A percentile compares a stretch with the other conserved stretches of the same genome.
Conservation (phyloP, 495 filamentous ascomycete species). For the Podospora anserina region DNA sequence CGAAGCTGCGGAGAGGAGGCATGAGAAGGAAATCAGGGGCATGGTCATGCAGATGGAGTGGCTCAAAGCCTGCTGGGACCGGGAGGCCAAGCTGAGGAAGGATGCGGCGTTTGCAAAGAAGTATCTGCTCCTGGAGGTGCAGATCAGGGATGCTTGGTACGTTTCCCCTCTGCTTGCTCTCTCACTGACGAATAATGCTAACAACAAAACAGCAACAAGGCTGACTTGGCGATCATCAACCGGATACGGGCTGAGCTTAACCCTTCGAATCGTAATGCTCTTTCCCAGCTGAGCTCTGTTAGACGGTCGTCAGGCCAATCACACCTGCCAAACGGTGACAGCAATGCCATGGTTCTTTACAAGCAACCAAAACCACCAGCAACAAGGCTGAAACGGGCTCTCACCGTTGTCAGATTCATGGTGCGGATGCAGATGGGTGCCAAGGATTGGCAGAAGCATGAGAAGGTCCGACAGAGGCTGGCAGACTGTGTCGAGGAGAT, state of each 20-base stretch:
- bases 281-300: slow-evolving; percentile 22
- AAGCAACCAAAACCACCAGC: slow-evolving; percentile 9
- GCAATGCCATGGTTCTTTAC: background rate
- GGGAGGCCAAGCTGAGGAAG: slow-evolving; percentile 75
- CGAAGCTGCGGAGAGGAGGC: slow-evolving; percentile 56
- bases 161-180: slow-evolving; percentile 37
- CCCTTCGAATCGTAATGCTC: slow-evolving; percentile 29
- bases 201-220: slow-evolving; percentile 68
- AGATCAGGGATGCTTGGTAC: slow-evolving; percentile 81
- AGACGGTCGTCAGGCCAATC: slow-evolving; percentile 1
- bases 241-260: slow-evolving; percentile 58
- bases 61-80: slow-evolving; percentile 70
- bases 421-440: slow-evolving; percentile 44
- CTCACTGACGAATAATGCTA: slow-evolving; percentile 4
- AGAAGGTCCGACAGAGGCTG: slow-evolving; percentile 38
- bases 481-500: slow-evolving; percentile 39
- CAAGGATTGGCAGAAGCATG: slow-evolving; percentile 38
- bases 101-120: slow-evolving; percentile 78
- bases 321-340: slow-evolving; percentile 2
- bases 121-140: slow-evolving; percentile 73
- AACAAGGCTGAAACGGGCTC: background rate
- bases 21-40: slow-evolving; percentile 77
- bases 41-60: slow-evolving; percentile 86
- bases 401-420: slow-evolving; percentile 39
- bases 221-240: slow-evolving; percentile 77